Evolutionary conservation across 805 yeast species (phyloP).

Genomic region (Candida ortonii): DNA sequence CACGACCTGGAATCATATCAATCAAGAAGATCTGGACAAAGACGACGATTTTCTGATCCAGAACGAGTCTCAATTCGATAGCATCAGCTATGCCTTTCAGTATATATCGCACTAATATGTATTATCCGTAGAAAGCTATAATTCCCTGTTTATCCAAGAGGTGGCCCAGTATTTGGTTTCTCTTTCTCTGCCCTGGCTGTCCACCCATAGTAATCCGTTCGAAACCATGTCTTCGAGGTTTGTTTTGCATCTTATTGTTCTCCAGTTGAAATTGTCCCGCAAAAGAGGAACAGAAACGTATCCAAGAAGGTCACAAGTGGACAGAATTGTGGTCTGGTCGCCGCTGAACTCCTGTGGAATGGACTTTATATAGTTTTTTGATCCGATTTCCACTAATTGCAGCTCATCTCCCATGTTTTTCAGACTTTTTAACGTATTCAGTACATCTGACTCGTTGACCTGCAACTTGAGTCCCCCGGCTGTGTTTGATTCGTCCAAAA

Average conservation of each 20-base stretch:
- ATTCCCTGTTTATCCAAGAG: slow-evolving; percentile 51
- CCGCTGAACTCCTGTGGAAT: slow-evolving; percentile 60
- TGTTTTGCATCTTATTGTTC: slow-evolving; percentile 51
- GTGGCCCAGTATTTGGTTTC: slow-evolving; percentile 70
- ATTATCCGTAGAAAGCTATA: background rate
- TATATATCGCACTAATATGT: slow-evolving; percentile 70
- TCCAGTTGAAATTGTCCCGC: slow-evolving; percentile 78
- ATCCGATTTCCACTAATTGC: slow-evolving; percentile 56
- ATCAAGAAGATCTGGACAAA: slow-evolving; percentile 53
- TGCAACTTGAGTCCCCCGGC: slow-evolving; percentile 29
- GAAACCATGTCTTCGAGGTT: slow-evolving; percentile 77
- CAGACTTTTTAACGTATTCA: slow-evolving; percentile 51
- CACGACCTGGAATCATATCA: slow-evolving; percentile 93
- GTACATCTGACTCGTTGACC: slow-evolving; percentile 50
- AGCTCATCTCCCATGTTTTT: slow-evolving; percentile 67
- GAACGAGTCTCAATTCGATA: slow-evolving; percentile 67
- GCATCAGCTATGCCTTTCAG: slow-evolving; percentile 86
- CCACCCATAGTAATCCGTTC: slow-evolving; percentile 85
- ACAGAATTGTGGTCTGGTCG: slow-evolving; percentile 72
- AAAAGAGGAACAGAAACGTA: slow-evolving; percentile 63
- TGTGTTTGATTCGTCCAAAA: slow-evolving; percentile 25
- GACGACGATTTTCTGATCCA: slow-evolving; percentile 77
- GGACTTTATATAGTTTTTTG: slow-evolving; percentile 55
- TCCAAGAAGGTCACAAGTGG: slow-evolving; percentile 75
- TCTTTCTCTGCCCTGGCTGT: slow-evolving; percentile 42